Conservation (phyloP, 768 basidiomycete genomes). For the Russula compacta region DNA sequence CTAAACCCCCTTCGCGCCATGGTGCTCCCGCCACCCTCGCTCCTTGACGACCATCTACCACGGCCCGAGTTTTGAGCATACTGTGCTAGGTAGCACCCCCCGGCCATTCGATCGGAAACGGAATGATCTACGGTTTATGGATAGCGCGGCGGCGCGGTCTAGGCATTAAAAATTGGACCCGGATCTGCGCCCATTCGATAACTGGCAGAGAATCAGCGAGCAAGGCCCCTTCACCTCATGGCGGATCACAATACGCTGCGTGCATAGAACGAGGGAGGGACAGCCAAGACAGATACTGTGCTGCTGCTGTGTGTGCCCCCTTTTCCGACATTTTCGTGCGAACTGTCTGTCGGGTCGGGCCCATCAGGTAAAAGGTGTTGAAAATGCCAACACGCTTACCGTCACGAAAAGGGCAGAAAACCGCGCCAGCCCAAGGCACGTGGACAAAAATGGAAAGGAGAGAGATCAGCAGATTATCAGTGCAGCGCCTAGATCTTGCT, state of each 20-base stretch:
- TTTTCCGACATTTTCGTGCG: neutral
- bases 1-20: neutral
- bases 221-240: neutral
- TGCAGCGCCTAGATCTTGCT: no score
- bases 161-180: neutral
- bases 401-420: neutral
- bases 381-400: neutral
- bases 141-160: neutral
- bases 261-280: neutral
- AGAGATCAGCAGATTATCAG: neutral
- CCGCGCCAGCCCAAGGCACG: neutral
- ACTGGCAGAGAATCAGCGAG: neutral
- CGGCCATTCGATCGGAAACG: neutral
- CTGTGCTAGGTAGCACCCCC: no score
- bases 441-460: neutral
- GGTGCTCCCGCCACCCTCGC: no score
- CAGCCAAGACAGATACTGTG: no score
- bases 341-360: neutral
- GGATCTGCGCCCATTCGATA: neutral
- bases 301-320: no score
- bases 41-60: no score
- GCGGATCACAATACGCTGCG: neutral
- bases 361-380: neutral
- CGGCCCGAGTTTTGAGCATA: no score
- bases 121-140: neutral